phyloP scores from a whole-genome alignment of 2,329 filamentous ascomycete species.

The Epicoccum sorghinum region DNA sequence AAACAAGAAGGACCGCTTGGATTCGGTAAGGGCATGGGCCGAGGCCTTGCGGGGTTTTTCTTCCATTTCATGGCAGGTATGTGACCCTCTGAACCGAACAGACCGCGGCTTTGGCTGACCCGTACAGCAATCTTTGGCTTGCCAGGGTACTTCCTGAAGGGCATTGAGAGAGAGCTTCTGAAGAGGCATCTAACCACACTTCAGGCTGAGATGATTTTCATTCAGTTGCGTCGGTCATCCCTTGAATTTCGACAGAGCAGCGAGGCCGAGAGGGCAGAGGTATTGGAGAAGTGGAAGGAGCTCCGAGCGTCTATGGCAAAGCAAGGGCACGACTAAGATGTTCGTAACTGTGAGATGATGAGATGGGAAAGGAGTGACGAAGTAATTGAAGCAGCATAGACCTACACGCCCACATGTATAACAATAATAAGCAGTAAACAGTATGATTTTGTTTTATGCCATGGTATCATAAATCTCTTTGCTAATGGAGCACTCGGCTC shows the following conservation, averaged over 20 bases:
- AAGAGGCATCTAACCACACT: slow-evolving; percentile 16
- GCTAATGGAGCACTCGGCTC: slow-evolving; percentile 6
- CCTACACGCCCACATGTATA: not conserved
- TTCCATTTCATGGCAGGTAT: slow-evolving; percentile 19
- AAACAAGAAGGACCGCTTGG: slow-evolving; percentile 67
- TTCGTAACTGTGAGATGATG: not conserved
- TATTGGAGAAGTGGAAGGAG: slow-evolving; percentile 7
- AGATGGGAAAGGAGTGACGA: too few relatives aligned
- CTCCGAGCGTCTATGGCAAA: slow-evolving; percentile 4
- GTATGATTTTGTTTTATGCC: slow-evolving; percentile 5
- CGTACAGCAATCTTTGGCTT: slow-evolving; percentile 15
- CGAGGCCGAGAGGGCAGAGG: slow-evolving; percentile 6
- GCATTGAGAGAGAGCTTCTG: slow-evolving; percentile 13
- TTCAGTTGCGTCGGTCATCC: slow-evolving; percentile 15
- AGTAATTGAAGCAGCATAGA: too few relatives aligned
- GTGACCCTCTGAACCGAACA: not conserved
- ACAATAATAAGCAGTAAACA: slow-evolving; percentile 1
- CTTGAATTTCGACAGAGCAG: not conserved
- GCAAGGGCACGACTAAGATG: not conserved
- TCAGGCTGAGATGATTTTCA: slow-evolving; percentile 20
- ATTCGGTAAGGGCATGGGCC: slow-evolving; percentile 50
- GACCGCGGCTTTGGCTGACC: not conserved
- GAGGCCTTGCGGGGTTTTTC: slow-evolving; percentile 29
- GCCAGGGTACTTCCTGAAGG: slow-evolving; percentile 21
- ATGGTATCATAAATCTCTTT: slow-evolving; percentile 4